Conservation (phyloP, 2,329 filamentous ascomycete genomes). For the Gliomastix tumulicola region DNA sequence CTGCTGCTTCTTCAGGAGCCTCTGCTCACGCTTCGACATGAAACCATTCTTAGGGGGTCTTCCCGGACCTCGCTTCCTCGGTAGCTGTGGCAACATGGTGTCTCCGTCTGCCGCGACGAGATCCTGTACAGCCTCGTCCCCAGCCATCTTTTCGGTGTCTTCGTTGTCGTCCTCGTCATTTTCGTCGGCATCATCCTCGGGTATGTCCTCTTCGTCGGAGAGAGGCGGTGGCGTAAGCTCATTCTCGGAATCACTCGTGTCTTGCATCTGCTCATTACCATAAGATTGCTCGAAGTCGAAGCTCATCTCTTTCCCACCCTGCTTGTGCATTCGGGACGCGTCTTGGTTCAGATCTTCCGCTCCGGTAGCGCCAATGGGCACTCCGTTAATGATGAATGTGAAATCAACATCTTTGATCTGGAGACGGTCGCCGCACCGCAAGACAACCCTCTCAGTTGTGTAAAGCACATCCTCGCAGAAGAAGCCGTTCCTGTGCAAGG, state of each 20-base stretch:
- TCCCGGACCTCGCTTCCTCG: conserved; percentile 70
- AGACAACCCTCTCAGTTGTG: conserved; percentile 44
- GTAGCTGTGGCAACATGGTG: conserved; percentile 31
- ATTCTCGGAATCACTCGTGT: conserved; percentile 38
- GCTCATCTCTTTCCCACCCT: conserved; percentile 63
- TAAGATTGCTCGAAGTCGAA: conserved; percentile 63
- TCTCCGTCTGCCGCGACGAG: not conserved
- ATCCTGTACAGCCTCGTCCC: conserved; percentile 9
- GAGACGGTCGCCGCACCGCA: conserved; percentile 59
- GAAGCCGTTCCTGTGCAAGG: conserved; percentile 59
- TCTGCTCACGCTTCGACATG: conserved; percentile 72
- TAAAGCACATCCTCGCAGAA: conserved; percentile 54
- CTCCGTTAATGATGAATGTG: conserved; percentile 60
- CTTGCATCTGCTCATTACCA: conserved; percentile 47
- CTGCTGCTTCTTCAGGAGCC: conserved; percentile 52
- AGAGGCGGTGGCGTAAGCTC: not conserved
- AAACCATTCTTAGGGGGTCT: conserved; percentile 76
- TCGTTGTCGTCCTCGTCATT: conserved; percentile 17
- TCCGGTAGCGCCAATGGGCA: conserved; percentile 49
- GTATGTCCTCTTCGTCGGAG: conserved; percentile 18
- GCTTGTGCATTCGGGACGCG: conserved; percentile 35
- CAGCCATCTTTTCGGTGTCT: not conserved
- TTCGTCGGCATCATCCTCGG: conserved; percentile 8
- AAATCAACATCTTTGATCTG: conserved; percentile 68
- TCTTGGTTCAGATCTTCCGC: conserved; percentile 49